Evolutionary conservation across 2,329 filamentous ascomycete genomes (phyloP).

Genomic region (Torrubiella hemipterigena): DNA sequence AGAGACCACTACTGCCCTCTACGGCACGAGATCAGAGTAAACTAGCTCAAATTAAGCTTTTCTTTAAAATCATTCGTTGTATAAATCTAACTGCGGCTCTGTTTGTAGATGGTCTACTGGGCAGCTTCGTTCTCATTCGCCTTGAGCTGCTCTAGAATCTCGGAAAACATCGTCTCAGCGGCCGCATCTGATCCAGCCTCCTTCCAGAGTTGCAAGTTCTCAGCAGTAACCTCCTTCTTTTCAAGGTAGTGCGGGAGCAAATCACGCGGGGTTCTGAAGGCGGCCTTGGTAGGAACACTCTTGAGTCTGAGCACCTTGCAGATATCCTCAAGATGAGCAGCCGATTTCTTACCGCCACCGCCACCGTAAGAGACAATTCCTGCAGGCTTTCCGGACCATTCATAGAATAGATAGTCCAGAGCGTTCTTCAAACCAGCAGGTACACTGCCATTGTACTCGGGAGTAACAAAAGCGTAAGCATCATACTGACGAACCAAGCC

Average conservation of each 20-base stretch:
- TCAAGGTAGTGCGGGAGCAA: not conserved
- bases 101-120: no score
- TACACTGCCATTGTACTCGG: constrained; percentile 41
- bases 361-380: constrained; percentile 41
- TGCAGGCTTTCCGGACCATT: constrained; percentile 41
- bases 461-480: constrained; percentile 30
- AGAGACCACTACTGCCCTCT: no score
- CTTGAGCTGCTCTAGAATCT: not conserved
- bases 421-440: constrained; percentile 43
- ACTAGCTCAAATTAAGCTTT: no score
- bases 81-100: no score
- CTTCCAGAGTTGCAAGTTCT: not conserved
- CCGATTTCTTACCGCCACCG: constrained; percentile 18
- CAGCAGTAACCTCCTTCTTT: not conserved
- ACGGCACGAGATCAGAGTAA: no score
- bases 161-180: constrained; percentile 28
- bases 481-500: constrained; percentile 26
- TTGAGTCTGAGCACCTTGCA: constrained; percentile 2
- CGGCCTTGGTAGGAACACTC: not conserved
- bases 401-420: constrained; percentile 44
- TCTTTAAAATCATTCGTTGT: no score
- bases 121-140: no score
- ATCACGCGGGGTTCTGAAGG: not conserved
- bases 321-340: constrained; percentile 3
- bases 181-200: constrained; percentile 38